These are phyloP conservation scores for Polygonum aviculare DNA, from an alignment of 148 eudicot species.

Conservation along the genomic window DNA sequence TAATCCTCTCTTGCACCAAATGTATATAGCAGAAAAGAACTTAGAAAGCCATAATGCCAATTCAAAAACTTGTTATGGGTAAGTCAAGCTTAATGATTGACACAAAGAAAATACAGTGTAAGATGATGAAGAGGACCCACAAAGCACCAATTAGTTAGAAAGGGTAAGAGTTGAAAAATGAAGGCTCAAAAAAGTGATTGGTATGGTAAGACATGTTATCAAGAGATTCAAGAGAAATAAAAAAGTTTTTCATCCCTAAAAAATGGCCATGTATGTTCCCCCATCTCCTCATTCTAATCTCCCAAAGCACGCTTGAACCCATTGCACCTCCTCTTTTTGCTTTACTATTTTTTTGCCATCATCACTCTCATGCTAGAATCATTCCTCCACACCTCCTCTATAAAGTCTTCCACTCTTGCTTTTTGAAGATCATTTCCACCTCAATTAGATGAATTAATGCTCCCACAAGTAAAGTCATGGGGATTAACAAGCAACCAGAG, in stretches of 20 bases:
- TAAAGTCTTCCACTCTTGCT: slow-evolving; percentile 15
- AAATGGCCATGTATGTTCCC: background rate
- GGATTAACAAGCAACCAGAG: background rate
- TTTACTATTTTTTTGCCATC: slow-evolving; percentile 32
- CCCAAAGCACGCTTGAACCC: slow-evolving; percentile 9
- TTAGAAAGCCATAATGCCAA: slow-evolving; percentile 1
- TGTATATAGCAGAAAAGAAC: background rate
- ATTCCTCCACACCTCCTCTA: slow-evolving; percentile 19
- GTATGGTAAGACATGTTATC: background rate
- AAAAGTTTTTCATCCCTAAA: background rate
- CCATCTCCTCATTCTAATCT: slow-evolving; percentile 1
- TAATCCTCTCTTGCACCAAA: background rate
- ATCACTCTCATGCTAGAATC: slow-evolving; percentile 41
- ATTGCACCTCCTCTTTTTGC: slow-evolving; percentile 1
- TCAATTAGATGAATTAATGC: slow-evolving; percentile 8
- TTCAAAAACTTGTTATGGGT: background rate
- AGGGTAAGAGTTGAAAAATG: background rate
- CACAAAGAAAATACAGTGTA: background rate
- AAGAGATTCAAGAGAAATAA: background rate
- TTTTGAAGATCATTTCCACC: slow-evolving; percentile 18
- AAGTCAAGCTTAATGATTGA: slow-evolving; percentile 5
- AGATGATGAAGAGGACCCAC: background rate
- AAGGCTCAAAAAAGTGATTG: background rate
- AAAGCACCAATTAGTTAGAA: background rate
- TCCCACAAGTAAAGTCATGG: background rate